Evolutionary conservation across 768 basidiomycete genomes (phyloP), one percentile per base, ranked within the genome.

Genomic region (Phlegmacium glaucopus): DNA sequence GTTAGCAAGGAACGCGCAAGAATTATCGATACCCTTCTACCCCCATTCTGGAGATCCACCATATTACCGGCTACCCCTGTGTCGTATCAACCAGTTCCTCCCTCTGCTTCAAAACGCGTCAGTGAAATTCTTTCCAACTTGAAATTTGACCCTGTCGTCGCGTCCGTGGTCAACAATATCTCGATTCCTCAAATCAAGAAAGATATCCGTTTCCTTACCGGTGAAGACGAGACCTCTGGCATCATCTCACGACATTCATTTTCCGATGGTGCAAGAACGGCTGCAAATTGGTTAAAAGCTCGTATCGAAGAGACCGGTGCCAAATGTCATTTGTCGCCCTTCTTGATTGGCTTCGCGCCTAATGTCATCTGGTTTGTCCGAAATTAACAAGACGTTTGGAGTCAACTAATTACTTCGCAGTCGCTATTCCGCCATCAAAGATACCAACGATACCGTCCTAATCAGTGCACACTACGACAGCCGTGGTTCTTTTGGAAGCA

Each of bases 391-490:
- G 25, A 30, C 29, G 41, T 34, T 9, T 37, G 11, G 30, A n/a
- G 18, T 22, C 15, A 9, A 6, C 28, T 16, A 37, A 30, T 27
- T 55, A 12, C 39, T 28, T 44, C 40, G n/a, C 36, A 87, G 89
- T 60, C 74, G 79, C 36, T 90, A 89, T 55, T 45, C 70, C 2
- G 64, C 80, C 6, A 66, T 70, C n/a, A 70, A 68, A 37, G 70
- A 83, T 30, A 82, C 82, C 2, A 80, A 72, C 29, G 74, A 82
- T 22, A 83, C 75, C 1, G 79, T 93, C 36, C 71, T 96, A 40
- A 70, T 95, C 43, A 85, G 85, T 47, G 90, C 84, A 2, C 94
- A 95, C 63, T 96, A 94, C 60, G 92, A 96, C 61, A 90, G 87
- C 38, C 85, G 93, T 30, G 93, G 93, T 13, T 87, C 87, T 0